A percentile compares a stretch with the other conserved stretches of the same genome.
Conservation (phyloP, 164 flowering plant species). For the Umbellularia californica region DNA sequence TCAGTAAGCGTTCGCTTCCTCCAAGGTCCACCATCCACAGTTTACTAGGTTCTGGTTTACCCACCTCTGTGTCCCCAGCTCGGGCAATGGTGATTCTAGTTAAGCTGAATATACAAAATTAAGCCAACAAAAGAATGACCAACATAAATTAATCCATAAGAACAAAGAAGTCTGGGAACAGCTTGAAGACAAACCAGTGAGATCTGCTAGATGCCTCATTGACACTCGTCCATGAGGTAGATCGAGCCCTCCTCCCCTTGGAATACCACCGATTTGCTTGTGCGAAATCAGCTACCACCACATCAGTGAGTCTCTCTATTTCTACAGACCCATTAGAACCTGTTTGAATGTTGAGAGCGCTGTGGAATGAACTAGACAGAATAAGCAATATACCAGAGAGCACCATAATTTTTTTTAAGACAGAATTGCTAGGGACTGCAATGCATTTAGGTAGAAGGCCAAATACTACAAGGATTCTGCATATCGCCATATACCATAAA, state of each 20-base stretch:
- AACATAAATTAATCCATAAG: constrained; percentile 23
- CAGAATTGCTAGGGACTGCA: neutral
- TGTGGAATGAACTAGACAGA: constrained; percentile 29
- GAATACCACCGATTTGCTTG: constrained; percentile 67
- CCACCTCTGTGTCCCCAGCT: constrained; percentile 27
- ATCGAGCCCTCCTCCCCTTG: constrained; percentile 59
- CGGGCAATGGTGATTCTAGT: constrained; percentile 60
- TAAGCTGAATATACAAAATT: constrained; percentile 56
- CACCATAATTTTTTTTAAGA: neutral
- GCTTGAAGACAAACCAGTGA: constrained; percentile 63
- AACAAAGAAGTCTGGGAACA: constrained; percentile 5
- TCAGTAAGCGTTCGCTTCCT: constrained; percentile 75
- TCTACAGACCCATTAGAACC: constrained; percentile 66
- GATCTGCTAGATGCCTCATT: constrained; percentile 87
- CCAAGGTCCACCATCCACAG: constrained; percentile 95
- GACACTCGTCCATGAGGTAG: constrained; percentile 78
- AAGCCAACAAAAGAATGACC: constrained; percentile 40
- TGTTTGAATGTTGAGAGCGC: constrained; percentile 72
- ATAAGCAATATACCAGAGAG: constrained; percentile 18
- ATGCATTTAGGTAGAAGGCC: neutral
- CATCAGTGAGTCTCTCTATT: constrained; percentile 67
- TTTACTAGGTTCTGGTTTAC: constrained; percentile 47
- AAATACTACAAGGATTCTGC: too few relatives aligned
- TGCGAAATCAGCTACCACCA: constrained; percentile 44
- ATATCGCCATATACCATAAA: too few relatives aligned